Evolutionary conservation across 805 yeast species (phyloP), one percentile per base, ranked within the genome.

Genomic region (Candida piceae): DNA sequence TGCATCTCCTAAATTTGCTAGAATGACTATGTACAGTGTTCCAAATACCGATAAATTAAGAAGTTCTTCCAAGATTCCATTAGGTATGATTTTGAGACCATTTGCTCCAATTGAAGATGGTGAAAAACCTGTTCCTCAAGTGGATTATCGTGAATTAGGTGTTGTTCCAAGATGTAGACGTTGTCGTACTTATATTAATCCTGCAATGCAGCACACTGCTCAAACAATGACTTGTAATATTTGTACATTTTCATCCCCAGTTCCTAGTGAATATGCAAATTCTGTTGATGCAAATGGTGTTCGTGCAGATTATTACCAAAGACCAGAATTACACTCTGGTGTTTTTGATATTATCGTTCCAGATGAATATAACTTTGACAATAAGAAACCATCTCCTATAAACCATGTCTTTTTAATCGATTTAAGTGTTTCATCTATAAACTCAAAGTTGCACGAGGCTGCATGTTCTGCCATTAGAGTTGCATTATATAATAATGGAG

Each of bases 101-200:
- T 87, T 93, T 67, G 95, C 96, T 0, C 78, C 78, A 10, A 46
- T 60, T 10, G 37, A 25, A 7, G 60, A 67, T 1, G 74, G 71
- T 32, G 80, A 72, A 12, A 76, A 73, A 2, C 62, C 62, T 0
- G 74, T 88, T 2, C 94, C 95, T 0, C 69, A 71, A 4, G 79
- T 81, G 5, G 89, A 85, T 53, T 73, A 75, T 64, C 62, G 68
- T 17, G 53, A 53, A 6, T 54, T 66, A 28, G 69, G 69, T 12
- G 86, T 87, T 1, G 95, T 96, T 0, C 80, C 94, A 23, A 74
- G 99, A 48, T 93, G 99, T 62, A 74, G 77, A 47, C 80, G 97
- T 44, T 93, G 99, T 63, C 76, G 96, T 38, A 76, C 96, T 1
- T 93, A 88, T 58, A 70, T 88, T 44, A 93, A 90, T 56, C 94